Percentiles rank a stretch among this genome's conserved stretches.
Conservation (phyloP, 768 basidiomycete genomes). For the Boletus edulis region DNA sequence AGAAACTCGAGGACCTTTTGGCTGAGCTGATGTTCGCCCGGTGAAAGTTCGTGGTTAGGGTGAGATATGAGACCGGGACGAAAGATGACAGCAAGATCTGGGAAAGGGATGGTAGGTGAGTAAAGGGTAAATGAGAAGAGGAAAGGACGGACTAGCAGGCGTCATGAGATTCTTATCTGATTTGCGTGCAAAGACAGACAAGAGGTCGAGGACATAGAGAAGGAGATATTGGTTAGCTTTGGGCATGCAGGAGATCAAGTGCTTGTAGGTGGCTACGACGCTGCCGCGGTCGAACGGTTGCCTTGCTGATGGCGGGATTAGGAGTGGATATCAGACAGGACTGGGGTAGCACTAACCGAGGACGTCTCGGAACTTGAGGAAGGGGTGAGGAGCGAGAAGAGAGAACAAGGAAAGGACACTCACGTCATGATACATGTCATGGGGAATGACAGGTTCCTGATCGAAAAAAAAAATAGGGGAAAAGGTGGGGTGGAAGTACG, state of each 20-base stretch:
- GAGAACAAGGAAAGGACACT: conserved; percentile 32
- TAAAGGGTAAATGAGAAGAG: background rate
- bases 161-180: conserved; percentile 95
- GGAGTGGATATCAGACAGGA: conserved; percentile 5
- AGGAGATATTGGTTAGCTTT: conserved; percentile 93
- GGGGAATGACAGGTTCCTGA: conserved; percentile 94
- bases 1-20: conserved; percentile 93
- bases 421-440: conserved; percentile 84
- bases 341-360: conserved; percentile 48
- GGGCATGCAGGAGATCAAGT: conserved; percentile 81
- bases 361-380: conserved; percentile 69
- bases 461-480: conserved; percentile 11
- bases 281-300: conserved; percentile 66
- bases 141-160: conserved; percentile 68
- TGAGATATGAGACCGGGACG: conserved; percentile 93
- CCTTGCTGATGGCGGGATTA: conserved; percentile 46
- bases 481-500: background rate
- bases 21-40: conserved; percentile 81
- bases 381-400: conserved; percentile 7
- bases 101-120: background rate
- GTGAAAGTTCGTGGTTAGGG: conserved; percentile 81
- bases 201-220: conserved; percentile 92
- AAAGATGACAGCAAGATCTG: conserved; percentile 96
- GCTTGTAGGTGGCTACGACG: conserved; percentile 77
- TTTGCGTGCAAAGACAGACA: conserved; percentile 92